These are phyloP conservation scores for Sugiyamaella valdiviana DNA, from an alignment of 805 yeast genomes.

Conservation along the genomic window DNA sequence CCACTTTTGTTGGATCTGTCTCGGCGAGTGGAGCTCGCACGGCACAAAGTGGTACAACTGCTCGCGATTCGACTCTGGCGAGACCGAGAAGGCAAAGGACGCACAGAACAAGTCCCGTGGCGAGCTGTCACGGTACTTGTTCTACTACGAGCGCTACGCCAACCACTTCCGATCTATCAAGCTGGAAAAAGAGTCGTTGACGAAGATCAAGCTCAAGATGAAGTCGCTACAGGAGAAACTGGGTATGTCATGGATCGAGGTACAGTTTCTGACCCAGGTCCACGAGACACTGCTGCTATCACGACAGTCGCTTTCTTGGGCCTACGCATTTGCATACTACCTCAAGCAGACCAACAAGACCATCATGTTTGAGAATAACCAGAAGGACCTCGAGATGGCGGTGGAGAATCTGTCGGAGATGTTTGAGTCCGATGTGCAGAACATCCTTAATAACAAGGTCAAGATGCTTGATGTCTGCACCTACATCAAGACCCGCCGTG, in stretches of 20 bases:
- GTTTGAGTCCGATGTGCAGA: constrained; percentile 37
- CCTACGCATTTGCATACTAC: constrained; percentile 75
- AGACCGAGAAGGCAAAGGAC: constrained; percentile 34
- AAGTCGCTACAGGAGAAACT: constrained; percentile 56
- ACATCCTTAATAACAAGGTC: constrained; percentile 28
- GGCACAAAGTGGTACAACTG: constrained; percentile 62
- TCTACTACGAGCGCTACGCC: constrained; percentile 66
- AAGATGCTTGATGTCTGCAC: constrained; percentile 40
- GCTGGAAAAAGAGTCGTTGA: constrained; percentile 59
- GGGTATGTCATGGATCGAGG: constrained; percentile 78
- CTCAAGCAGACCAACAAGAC: constrained; percentile 48
- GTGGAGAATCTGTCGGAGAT: constrained; percentile 65
- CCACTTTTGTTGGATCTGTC: constrained; percentile 94
- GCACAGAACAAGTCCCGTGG: constrained; percentile 40
- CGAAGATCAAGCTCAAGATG: constrained; percentile 58
- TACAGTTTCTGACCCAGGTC: constrained; percentile 74
- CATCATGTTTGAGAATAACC: constrained; percentile 64
- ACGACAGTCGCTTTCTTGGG: constrained; percentile 80
- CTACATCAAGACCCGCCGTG: constrained; percentile 38
- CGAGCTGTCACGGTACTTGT: constrained; percentile 60
- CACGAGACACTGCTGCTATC: constrained; percentile 59
- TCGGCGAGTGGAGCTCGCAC: constrained; percentile 69
- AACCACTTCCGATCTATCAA: constrained; percentile 72
- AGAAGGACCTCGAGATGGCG: constrained; percentile 53
- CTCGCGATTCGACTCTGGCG: constrained; percentile 38